A percentile compares a stretch with the other conserved stretches of the same genome.
Conservation (phyloP, 805 yeast species). For the Nadsonia fulvescens region DNA sequence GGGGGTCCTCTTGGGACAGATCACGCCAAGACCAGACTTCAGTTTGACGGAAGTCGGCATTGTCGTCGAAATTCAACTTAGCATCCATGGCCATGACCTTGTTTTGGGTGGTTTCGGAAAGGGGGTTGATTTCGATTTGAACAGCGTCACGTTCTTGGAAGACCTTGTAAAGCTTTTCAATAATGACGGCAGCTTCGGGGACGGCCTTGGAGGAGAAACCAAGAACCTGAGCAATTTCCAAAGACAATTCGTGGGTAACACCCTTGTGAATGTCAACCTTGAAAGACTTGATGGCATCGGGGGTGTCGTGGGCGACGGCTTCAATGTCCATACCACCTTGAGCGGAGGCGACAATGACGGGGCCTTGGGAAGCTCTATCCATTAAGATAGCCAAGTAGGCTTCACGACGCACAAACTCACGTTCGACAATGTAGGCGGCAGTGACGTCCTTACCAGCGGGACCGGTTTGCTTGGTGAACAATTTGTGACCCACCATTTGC, state of each 20-base stretch:
- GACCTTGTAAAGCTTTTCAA: conserved; percentile 74
- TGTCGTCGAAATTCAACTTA: conserved; percentile 94
- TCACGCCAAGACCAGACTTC: conserved; percentile 97
- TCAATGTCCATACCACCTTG: conserved; percentile 99
- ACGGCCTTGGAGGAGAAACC: conserved; percentile 67
- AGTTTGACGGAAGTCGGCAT: conserved; percentile 85
- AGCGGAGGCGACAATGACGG: conserved; percentile 86
- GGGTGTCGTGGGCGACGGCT: conserved; percentile 87
- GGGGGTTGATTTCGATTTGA: conserved; percentile 96
- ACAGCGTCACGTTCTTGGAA: conserved; percentile 89
- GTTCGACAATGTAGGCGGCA: conserved; percentile 89
- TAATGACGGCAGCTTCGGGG: conserved; percentile 74
- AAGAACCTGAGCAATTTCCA: conserved; percentile 56
- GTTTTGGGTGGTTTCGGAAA: conserved; percentile 81
- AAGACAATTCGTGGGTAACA: conserved; percentile 60
- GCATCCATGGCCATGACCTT: conserved; percentile 97
- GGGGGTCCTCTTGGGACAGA: conserved; percentile 91
- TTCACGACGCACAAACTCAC: conserved; percentile 85
- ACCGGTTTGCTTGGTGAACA: conserved; percentile 96
- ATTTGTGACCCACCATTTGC: conserved; percentile 81
- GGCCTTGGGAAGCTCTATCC: conserved; percentile 83
- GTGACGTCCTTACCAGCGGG: conserved; percentile 93
- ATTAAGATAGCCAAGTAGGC: conserved; percentile 86
- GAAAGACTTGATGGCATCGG: conserved; percentile 81
- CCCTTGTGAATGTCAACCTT: conserved; percentile 62